Percentiles rank a stretch among this genome's conserved stretches.
These are phyloP conservation scores for Vittaforma corneae DNA, from an alignment of 371 early-diverging fungal genomes.

Conservation along the genomic window DNA sequence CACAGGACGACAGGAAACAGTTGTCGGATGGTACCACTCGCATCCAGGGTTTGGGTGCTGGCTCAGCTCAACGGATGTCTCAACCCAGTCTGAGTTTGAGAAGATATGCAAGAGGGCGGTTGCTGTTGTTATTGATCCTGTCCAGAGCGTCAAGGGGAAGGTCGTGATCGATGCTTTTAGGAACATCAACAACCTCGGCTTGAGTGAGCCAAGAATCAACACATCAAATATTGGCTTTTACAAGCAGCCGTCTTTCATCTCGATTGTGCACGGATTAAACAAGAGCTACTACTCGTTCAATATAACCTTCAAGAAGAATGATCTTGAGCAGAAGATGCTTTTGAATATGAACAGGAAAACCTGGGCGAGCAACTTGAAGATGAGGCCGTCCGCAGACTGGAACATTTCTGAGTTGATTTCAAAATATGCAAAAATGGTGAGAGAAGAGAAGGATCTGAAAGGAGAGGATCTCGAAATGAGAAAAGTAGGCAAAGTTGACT, in stretches of 20 bases:
- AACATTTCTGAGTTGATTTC: slow-evolving; percentile 39
- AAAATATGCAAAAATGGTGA: slow-evolving; percentile 45
- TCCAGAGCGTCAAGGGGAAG: slow-evolving; percentile 98
- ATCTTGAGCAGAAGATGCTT: slow-evolving; percentile 95
- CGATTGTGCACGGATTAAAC: slow-evolving; percentile 94
- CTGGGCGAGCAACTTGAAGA: slow-evolving; percentile 87
- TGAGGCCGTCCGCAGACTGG: slow-evolving; percentile 71
- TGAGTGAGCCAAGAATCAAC: slow-evolving; percentile 91
- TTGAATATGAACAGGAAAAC: slow-evolving; percentile 91
- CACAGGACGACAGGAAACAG: slow-evolving; percentile 92
- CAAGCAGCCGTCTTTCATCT: slow-evolving; percentile 87
- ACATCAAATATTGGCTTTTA: slow-evolving; percentile 97
- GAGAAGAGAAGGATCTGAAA: slow-evolving; percentile 47
- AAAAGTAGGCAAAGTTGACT: slow-evolving; percentile 55
- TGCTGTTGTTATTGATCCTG: slow-evolving; percentile 98
- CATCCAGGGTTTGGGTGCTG: slow-evolving; percentile 99
- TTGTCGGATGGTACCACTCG: slow-evolving; percentile 99
- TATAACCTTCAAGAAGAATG: slow-evolving; percentile 94
- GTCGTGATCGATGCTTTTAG: slow-evolving; percentile 99
- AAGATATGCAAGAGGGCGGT: slow-evolving; percentile 85
- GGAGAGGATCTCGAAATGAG: slow-evolving; percentile 49
- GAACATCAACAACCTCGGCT: slow-evolving; percentile 79
- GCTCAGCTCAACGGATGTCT: slow-evolving; percentile 95
- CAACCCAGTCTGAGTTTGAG: slow-evolving; percentile 93
- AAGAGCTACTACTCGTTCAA: slow-evolving; percentile 96